A percentile compares a stretch with the other conserved stretches of the same genome.
Evolutionary conservation across 2,329 filamentous ascomycete genomes (phyloP).

Genomic region (Neonectria sp.): DNA sequence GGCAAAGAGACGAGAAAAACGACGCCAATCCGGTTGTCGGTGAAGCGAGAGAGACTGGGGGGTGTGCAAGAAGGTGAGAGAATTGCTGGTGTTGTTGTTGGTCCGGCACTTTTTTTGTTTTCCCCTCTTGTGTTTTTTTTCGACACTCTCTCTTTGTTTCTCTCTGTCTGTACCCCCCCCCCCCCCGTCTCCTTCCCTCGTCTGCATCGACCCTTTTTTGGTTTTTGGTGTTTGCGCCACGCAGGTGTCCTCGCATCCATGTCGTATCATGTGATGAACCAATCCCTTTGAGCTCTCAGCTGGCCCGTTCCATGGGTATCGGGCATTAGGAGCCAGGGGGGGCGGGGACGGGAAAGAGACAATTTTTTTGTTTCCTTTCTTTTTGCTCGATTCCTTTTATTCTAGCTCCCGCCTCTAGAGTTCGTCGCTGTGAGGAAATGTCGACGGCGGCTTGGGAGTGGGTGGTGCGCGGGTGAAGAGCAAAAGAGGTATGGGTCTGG

Average conservation of each 20-base stretch:
- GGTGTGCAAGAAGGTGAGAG: not conserved
- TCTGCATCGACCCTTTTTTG: conserved; percentile 15
- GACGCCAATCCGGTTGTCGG: not conserved
- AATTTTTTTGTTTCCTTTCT: not conserved
- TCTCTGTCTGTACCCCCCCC: not conserved
- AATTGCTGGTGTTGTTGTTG: not conserved
- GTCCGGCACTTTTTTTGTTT: not conserved
- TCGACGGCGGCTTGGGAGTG: conserved; percentile 4
- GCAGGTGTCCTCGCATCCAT: conserved; percentile 43
- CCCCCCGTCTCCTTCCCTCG: not conserved
- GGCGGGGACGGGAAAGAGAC: not conserved
- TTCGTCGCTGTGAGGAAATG: too few relatives aligned
- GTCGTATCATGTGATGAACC: conserved; percentile 44
- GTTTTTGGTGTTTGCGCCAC: conserved; percentile 28
- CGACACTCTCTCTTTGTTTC: not conserved
- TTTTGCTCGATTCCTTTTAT: not conserved
- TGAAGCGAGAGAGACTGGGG: not conserved
- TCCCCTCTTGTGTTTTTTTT: conserved; percentile 4
- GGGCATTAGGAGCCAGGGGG: not conserved
- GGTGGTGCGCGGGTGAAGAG: not conserved
- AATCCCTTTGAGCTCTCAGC: conserved; percentile 18
- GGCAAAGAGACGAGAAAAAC: not conserved
- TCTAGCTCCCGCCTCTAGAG: not conserved
- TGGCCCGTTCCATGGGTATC: conserved; percentile 7
- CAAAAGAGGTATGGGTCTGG: conserved; percentile 3